Base-by-base conservation (phyloP, 108 stramenopile genomes). In the Epithemia pelagica region DNA sequence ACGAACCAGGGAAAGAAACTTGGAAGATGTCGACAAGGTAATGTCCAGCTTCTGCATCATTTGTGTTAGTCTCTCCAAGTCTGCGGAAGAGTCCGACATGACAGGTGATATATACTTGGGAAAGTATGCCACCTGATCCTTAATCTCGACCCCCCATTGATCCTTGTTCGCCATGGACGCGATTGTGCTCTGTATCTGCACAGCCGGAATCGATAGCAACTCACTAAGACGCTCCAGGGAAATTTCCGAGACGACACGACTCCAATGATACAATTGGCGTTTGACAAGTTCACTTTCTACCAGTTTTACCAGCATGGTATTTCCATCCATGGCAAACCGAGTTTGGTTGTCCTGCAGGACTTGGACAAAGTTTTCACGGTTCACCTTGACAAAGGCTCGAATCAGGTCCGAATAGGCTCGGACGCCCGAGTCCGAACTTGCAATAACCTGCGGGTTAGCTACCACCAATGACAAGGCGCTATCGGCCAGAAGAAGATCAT, bases 11-110 rank as follows among this genome's bases (percentile, higher is more conserved):
- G 63, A 30, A 33, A 67, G 75, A 70, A 81, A 88, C 26, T 67
- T 71, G 23, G 78, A 32, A 52, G 78, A 77, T 3, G 78, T 79
- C 26, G 77, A 56, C 22, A 88, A 63, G 29, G 61, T 32, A 26
- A 83, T 67, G 69, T 88, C 84, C 78, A 88, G 68, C 56, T 69
- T 59, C 55, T 81, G 84, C 27, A 88, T 64, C 19, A 73, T 61
- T 30, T 78, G 67, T 10, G 80, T 74, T 27, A 81, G 53, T 23
- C 55, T 61, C 52, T 82, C 78, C 54, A 85, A 65, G 5, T 82
- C 70, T 29, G 32, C 56, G 25, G 61, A 10, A 61, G 29, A 71
- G 60, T 32, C 52, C 57, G 8, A 65, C 70, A 61, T 79, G n/a
- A 2, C n/a, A 27, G 52, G 24, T 21, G 51, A 24, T 25, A 52